Base-by-base conservation (phyloP, 345 rosid species). In the Ceriops zippeliana region DNA sequence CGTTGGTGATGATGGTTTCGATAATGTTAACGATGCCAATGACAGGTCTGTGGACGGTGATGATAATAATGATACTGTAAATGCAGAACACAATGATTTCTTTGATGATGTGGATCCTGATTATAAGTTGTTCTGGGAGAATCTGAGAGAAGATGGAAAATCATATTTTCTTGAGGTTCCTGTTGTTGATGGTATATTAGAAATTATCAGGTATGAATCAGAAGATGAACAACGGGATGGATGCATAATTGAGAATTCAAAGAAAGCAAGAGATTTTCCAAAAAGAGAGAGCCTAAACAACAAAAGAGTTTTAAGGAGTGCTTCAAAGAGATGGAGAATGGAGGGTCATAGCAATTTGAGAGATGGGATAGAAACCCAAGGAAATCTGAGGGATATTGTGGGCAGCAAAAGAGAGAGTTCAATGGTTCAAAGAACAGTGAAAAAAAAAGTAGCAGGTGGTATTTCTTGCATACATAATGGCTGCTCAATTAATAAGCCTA, bases 101-200 rank as follows among this genome's bases (percentile, higher is more conserved):
- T 38, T 8, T 37, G 63, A 32, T 42, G 53, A 46, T 34, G 26
- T 38, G 2, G 88, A 90, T 73, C 71, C 74, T 21, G 66, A 71
- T 13, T 87, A 80, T 78, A 61, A 58, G 63, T 51, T 20, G 65
- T 82, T 86, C 74, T 70, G 78, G 61, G 72, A 79, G 52, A 65
- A 70, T 4, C 5, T 58, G 27, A 65, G 54, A 51, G 26, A 47
- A 49, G 61, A 59, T 58, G 70, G 70, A 10, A 35, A 34, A 54
- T 79, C 86, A 34, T 79, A 70, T 62, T 62, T 71, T 22, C 70
- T 77, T 28, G 74, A 74, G 63, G 42, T 66, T 63, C 62, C 80
- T 17, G 19, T 68, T 19, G 32, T 52, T 3, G 61, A 31, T 61
- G 76, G 62, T 65, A 13, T 32, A 34, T 60, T 71, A 0, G 2